These are phyloP conservation scores for Termitomyces sp. DNA, from an alignment of 768 basidiomycete species.

Conservation along the genomic window DNA sequence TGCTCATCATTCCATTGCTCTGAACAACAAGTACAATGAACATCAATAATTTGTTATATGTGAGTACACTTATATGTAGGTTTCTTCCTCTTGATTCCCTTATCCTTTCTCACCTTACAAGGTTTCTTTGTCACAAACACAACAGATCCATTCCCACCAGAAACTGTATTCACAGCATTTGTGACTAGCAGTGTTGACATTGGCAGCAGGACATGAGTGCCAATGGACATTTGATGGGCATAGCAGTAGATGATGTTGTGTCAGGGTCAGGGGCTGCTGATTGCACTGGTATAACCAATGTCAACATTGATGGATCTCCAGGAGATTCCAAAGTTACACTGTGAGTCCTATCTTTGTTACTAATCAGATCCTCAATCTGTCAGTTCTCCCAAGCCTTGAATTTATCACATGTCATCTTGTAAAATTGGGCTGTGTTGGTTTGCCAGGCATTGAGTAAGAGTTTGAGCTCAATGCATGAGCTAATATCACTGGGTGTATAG, in stretches of 20 bases:
- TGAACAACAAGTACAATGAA: too few relatives aligned
- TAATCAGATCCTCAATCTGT: too few relatives aligned
- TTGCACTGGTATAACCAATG: too few relatives aligned
- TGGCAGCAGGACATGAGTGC: neutral
- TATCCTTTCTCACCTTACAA: neutral
- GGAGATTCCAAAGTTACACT: too few relatives aligned
- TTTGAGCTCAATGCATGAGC: slow-evolving; percentile 6
- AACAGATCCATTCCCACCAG: neutral
- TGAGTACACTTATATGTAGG: neutral
- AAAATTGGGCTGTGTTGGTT: neutral
- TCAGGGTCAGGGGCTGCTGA: too few relatives aligned
- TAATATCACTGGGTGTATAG: slow-evolving; percentile 12
- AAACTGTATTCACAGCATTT: neutral
- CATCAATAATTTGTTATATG: too few relatives aligned
- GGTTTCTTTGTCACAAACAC: neutral
- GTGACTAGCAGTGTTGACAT: neutral
- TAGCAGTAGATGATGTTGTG: too few relatives aligned
- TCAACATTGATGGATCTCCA: neutral
- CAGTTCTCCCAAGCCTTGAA: neutral
- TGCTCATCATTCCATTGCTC: too few relatives aligned
- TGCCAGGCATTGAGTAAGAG: slow-evolving; percentile 7
- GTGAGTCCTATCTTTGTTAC: neutral
- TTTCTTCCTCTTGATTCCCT: neutral
- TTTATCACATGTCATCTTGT: slow-evolving; percentile 1
- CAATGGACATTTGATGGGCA: neutral